Evolutionary conservation across 108 stramenopile species (phyloP).

Genomic region (Poteriospumella lacustris): DNA sequence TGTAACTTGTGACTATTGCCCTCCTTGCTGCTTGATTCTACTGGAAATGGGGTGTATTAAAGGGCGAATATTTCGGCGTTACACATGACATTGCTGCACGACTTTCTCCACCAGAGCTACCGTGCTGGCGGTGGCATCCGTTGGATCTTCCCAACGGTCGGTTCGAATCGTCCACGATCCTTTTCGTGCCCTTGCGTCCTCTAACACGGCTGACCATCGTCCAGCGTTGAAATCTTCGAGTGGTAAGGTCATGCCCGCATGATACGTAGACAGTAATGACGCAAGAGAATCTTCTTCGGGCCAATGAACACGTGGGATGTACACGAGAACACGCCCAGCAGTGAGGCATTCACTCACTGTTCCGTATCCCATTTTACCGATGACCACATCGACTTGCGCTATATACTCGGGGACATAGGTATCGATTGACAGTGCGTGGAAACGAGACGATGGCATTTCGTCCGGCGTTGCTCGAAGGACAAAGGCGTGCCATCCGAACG

Average conservation of each 20-base stretch:
- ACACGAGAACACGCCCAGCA: neutral
- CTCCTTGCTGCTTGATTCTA: too few species aligned
- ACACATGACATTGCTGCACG: too few species aligned
- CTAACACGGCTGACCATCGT: too few species aligned
- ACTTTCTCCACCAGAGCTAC: too few species aligned
- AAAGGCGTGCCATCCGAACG: neutral
- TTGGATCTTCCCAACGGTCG: too few species aligned
- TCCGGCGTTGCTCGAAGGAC: neutral
- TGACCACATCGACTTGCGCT: neutral
- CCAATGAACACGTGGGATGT: constrained; percentile 9
- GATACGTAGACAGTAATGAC: neutral
- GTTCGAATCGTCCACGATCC: too few species aligned
- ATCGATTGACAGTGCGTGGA: neutral
- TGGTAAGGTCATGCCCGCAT: neutral
- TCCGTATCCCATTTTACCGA: constrained; percentile 27
- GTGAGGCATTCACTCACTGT: constrained; percentile 17
- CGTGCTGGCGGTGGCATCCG: too few species aligned
- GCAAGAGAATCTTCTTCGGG: constrained; percentile 26
- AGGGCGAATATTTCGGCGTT: too few species aligned
- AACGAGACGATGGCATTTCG: neutral
- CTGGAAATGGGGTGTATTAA: too few species aligned
- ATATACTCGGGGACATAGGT: neutral
- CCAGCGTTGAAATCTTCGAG: neutral
- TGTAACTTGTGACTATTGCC: too few species aligned
- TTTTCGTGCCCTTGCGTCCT: too few species aligned